Percentiles rank a stretch among this genome's conserved stretches.
Evolutionary conservation across 441 rosid genomes (phyloP).

Genomic region (Theobroma grandiflorum): DNA sequence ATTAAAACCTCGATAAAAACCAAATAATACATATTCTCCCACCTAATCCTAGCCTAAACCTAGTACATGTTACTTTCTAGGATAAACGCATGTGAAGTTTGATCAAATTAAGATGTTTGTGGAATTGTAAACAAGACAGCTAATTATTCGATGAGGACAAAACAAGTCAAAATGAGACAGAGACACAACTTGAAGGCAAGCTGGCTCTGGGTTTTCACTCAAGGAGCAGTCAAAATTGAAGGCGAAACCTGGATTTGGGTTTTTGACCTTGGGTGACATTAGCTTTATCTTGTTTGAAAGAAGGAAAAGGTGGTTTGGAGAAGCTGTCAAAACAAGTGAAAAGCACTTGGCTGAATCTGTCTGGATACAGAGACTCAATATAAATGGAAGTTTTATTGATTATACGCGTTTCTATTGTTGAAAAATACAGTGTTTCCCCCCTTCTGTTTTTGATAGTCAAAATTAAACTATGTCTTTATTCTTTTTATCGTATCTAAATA

Average conservation of each 20-base stretch:
- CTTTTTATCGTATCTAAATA: too few species aligned
- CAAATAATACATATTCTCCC: too few species aligned
- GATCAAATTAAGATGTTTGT: not conserved
- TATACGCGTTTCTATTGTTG: not conserved
- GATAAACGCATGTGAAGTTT: not conserved
- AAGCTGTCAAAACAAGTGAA: conserved; percentile 24
- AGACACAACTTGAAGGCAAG: not conserved
- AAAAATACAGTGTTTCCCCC: too few species aligned
- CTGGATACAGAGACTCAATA: too few species aligned
- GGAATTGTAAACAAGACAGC: not conserved
- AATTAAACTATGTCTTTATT: too few species aligned
- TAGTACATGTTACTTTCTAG: not conserved
- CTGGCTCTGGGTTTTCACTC: conserved; percentile 23
- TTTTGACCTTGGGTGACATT: not conserved
- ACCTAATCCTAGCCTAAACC: not conserved
- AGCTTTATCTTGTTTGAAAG: not conserved
- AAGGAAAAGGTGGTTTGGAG: not conserved
- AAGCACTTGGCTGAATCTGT: not conserved
- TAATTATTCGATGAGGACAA: not conserved
- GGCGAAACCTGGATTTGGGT: conserved; percentile 16
- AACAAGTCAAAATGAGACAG: not conserved
- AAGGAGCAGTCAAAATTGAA: conserved; percentile 33
- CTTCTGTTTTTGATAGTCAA: too few species aligned
- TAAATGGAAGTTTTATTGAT: too few species aligned
- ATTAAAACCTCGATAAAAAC: too few species aligned